These are phyloP conservation scores for Xylaria grammica DNA, from an alignment of 495 filamentous ascomycete species.

Conservation along the genomic window DNA sequence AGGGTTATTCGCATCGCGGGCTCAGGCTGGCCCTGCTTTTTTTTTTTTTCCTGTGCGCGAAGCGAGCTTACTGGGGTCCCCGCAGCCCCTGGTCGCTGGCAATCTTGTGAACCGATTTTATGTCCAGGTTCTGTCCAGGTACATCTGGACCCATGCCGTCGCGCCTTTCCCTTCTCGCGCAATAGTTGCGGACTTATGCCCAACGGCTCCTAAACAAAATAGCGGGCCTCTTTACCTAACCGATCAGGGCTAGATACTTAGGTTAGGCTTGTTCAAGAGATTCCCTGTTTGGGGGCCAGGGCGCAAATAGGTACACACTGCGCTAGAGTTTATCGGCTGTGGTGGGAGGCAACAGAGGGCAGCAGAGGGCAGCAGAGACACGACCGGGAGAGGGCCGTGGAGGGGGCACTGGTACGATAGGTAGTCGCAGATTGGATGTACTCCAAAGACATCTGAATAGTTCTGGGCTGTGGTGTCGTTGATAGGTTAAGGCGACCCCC, in stretches of 20 bases:
- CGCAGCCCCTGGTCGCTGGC: slow-evolving; percentile 36
- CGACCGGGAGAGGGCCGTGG: slow-evolving; percentile 29
- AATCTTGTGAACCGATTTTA: slow-evolving; percentile 46
- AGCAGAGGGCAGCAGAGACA: slow-evolving; percentile 16
- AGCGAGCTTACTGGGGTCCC: slow-evolving; percentile 53
- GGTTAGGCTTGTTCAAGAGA: slow-evolving; percentile 20
- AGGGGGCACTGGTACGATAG: slow-evolving; percentile 36
- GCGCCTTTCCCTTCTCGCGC: slow-evolving; percentile 46
- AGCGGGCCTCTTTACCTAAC: slow-evolving; percentile 46
- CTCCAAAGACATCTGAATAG: slow-evolving; percentile 34
- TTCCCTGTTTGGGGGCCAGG: slow-evolving; percentile 42
- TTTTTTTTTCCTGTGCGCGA: slow-evolving; percentile 47
- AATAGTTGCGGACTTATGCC: slow-evolving; percentile 48
- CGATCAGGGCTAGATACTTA: slow-evolving; percentile 41
- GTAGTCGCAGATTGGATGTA: slow-evolving; percentile 7
- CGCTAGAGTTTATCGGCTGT: not conserved
- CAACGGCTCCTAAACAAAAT: slow-evolving; percentile 57
- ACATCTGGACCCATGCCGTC: slow-evolving; percentile 29
- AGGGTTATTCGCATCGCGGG: slow-evolving; percentile 14
- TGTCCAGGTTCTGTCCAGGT: slow-evolving; percentile 15
- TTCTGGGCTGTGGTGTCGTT: slow-evolving; percentile 24
- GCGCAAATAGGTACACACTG: slow-evolving; percentile 30
- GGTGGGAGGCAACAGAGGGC: not conserved
- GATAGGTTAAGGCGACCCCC: slow-evolving; percentile 21
- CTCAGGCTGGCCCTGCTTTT: slow-evolving; percentile 39